These are phyloP conservation scores for Lonicera japonica DNA, from an alignment of 129 eudicot genomes.

Conservation along the genomic window DNA sequence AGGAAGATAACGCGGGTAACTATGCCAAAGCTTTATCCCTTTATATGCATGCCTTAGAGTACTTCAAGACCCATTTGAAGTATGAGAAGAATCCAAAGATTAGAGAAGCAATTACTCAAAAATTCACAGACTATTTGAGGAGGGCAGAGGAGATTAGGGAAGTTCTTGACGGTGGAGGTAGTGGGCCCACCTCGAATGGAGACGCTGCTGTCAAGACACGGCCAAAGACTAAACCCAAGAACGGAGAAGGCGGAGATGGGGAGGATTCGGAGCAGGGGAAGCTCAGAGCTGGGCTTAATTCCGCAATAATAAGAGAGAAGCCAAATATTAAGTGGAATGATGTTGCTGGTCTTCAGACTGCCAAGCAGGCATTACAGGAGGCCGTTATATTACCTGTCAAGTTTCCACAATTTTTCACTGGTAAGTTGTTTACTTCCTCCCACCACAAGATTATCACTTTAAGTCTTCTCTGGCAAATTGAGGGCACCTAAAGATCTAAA, in stretches of 20 bases:
- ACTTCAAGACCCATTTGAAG: slow-evolving; percentile 60
- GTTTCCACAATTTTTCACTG: slow-evolving; percentile 61
- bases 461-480: no score
- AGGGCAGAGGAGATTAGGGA: slow-evolving; percentile 77
- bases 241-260: slow-evolving; percentile 46
- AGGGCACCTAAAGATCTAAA: no score
- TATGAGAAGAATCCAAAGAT: slow-evolving; percentile 68
- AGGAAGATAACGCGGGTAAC: slow-evolving; percentile 65
- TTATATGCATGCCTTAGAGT: slow-evolving; percentile 61
- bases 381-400: slow-evolving; percentile 67
- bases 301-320: slow-evolving; percentile 59
- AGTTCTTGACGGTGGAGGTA: slow-evolving; percentile 54
- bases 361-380: slow-evolving; percentile 63
- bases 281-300: slow-evolving; percentile 50
- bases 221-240: slow-evolving; percentile 42
- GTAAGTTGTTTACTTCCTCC: slow-evolving; percentile 27
- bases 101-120: slow-evolving; percentile 59
- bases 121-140: slow-evolving; percentile 64
- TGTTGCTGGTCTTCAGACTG: slow-evolving; percentile 63
- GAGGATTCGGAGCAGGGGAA: slow-evolving; percentile 59
- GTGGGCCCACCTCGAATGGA: slow-evolving; percentile 31
- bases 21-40: slow-evolving; percentile 55
- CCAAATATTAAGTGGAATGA: slow-evolving; percentile 66
- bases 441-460: no score
- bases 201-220: slow-evolving; percentile 60